Evolutionary conservation across 1,139 yeast species (phyloP).

Genomic region (Saccharomyces hybrid): DNA sequence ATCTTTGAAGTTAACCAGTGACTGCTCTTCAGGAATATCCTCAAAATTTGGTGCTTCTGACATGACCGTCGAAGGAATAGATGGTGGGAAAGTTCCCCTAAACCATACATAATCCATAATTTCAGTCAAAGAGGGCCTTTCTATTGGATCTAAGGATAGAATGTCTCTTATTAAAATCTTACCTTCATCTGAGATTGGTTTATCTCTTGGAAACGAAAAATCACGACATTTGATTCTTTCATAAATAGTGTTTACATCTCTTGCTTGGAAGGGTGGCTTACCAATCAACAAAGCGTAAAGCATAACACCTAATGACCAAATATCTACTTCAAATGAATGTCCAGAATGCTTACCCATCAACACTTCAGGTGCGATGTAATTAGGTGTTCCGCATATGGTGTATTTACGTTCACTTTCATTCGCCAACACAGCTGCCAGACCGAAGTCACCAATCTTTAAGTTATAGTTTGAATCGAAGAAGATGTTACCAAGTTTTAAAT

Average conservation of each 20-base stretch:
- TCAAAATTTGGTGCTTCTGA: slow-evolving; percentile 55
- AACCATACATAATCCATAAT: slow-evolving; percentile 81
- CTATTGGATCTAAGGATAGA: slow-evolving; percentile 67
- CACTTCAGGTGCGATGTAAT: slow-evolving; percentile 96
- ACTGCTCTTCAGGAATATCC: slow-evolving; percentile 46
- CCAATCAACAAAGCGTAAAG: slow-evolving; percentile 85
- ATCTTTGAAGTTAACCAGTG: slow-evolving; percentile 60
- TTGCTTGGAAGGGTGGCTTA: slow-evolving; percentile 95
- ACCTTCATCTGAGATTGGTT: slow-evolving; percentile 65
- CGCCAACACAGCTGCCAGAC: slow-evolving; percentile 83
- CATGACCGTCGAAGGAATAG: slow-evolving; percentile 56
- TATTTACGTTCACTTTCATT: slow-evolving; percentile 66
- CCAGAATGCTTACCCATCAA: slow-evolving; percentile 82
- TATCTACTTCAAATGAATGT: slow-evolving; percentile 89
- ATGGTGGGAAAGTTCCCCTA: slow-evolving; percentile 76
- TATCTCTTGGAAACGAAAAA: slow-evolving; percentile 71
- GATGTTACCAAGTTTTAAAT: slow-evolving; percentile 79
- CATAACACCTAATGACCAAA: slow-evolving; percentile 97
- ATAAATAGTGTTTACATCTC: slow-evolving; percentile 88
- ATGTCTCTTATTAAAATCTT: slow-evolving; percentile 62
- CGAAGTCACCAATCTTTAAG: slow-evolving; percentile 92
- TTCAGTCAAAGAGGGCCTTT: slow-evolving; percentile 75
- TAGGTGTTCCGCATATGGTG: slow-evolving; percentile 97
- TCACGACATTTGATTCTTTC: slow-evolving; percentile 57
- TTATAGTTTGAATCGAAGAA: slow-evolving; percentile 91